Evolutionary conservation across 2,329 filamentous ascomycete species (phyloP).

Genomic region (Penicillium sp.): DNA sequence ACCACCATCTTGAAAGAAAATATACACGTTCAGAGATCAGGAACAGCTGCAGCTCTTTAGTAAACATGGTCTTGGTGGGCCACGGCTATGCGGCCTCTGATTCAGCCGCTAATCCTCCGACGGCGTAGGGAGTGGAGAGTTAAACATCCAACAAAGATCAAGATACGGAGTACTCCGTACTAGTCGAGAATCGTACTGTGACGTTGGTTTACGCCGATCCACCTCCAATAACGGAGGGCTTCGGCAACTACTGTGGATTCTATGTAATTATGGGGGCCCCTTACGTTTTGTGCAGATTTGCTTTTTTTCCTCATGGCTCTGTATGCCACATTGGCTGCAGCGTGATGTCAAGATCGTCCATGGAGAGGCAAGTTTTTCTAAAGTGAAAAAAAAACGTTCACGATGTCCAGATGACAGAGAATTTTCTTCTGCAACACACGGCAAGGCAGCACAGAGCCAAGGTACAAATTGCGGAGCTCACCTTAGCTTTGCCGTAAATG

Average conservation of each 20-base stretch:
- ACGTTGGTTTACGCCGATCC: not conserved
- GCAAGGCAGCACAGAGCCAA: not conserved
- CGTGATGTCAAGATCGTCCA: not conserved
- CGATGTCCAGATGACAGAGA: no score
- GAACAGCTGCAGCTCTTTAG: not conserved
- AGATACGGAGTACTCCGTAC: not conserved
- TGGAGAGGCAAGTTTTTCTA: no score
- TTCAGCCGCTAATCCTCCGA: not conserved
- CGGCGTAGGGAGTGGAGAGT: not conserved
- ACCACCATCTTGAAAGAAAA: conserved; percentile 10
- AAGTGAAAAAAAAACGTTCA: no score
- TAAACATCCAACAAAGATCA: not conserved
- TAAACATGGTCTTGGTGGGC: not conserved
- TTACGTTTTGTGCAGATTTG: not conserved
- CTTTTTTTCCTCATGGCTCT: not conserved
- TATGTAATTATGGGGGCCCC: not conserved
- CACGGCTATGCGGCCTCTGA: not conserved
- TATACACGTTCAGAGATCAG: not conserved
- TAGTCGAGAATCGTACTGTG: not conserved
- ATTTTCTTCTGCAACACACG: not conserved
- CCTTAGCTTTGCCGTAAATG: no score
- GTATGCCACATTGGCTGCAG: not conserved
- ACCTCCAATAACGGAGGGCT: not conserved
- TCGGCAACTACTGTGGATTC: not conserved
- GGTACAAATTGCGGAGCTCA: no score